phyloP scores from a whole-genome alignment of 2,329 filamentous ascomycete species.

The Fusarium brachygibbosum region DNA sequence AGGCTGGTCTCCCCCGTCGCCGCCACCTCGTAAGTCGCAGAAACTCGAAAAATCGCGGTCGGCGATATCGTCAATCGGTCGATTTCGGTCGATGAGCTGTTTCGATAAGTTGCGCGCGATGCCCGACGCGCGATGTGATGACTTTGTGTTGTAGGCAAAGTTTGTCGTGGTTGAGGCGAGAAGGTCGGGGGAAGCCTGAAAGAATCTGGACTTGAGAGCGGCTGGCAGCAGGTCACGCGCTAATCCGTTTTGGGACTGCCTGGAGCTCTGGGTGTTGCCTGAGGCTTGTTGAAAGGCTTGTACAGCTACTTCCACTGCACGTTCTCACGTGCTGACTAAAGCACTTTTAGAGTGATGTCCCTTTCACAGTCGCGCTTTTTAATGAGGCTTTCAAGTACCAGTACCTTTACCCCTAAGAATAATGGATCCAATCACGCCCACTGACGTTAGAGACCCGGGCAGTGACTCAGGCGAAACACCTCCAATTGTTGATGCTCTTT shows the following conservation, averaged over 20 bases:
- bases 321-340: conserved; percentile 47
- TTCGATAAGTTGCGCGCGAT: conserved; percentile 57
- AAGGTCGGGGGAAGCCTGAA: conserved; percentile 57
- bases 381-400: conserved; percentile 29
- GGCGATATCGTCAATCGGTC: conserved; percentile 52
- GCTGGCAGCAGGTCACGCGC: conserved; percentile 50
- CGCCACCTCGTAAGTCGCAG: conserved; percentile 57
- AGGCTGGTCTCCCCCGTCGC: conserved; percentile 62
- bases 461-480: conserved; percentile 47
- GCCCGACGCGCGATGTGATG: conserved; percentile 68
- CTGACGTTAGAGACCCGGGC: conserved; percentile 36
- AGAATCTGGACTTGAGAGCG: conserved; percentile 61
- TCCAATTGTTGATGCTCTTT: conserved; percentile 36
- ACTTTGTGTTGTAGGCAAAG: conserved; percentile 54
- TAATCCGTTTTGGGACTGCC: conserved; percentile 40
- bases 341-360: background rate
- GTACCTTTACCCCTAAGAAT: conserved; percentile 29
- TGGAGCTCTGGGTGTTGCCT: conserved; percentile 43
- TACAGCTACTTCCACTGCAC: conserved; percentile 37
- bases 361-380: conserved; percentile 11
- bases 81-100: conserved; percentile 47
- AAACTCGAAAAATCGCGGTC: conserved; percentile 56
- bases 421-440: conserved; percentile 25
- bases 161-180: conserved; percentile 62
- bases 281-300: conserved; percentile 30